A percentile compares a stretch with the other conserved stretches of the same genome.
These are phyloP conservation scores for Lasiosphaeria ovina DNA, from an alignment of 495 filamentous ascomycete genomes.

Conservation along the genomic window DNA sequence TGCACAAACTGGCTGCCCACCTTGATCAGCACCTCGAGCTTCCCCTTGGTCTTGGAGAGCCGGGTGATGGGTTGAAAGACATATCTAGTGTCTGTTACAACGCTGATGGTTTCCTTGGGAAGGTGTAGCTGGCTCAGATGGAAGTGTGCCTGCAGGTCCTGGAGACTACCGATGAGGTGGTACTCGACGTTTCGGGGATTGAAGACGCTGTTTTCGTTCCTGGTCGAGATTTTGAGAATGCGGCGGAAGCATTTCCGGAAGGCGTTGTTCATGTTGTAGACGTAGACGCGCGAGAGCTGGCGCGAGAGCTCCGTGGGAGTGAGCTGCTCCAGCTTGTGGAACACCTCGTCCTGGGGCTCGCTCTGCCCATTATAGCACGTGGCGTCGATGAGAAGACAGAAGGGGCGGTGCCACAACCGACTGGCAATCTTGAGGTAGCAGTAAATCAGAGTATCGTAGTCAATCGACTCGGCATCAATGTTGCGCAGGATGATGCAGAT, in stretches of 20 bases:
- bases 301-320: slow-evolving; percentile 57
- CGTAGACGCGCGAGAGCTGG: slow-evolving; percentile 55
- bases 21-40: slow-evolving; percentile 63
- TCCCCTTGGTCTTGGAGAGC: slow-evolving; percentile 63
- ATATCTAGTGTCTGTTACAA: slow-evolving; percentile 60
- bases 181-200: slow-evolving; percentile 61
- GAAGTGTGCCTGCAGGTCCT: slow-evolving; percentile 63
- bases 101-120: slow-evolving; percentile 64
- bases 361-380: slow-evolving; percentile 62
- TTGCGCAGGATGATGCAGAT: slow-evolving; percentile 66
- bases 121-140: slow-evolving; percentile 60
- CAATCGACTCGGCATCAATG: slow-evolving; percentile 57
- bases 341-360: slow-evolving; percentile 59
- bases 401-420: slow-evolving; percentile 64
- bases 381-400: slow-evolving; percentile 62
- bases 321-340: slow-evolving; percentile 55
- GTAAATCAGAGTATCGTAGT: slow-evolving; percentile 60
- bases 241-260: slow-evolving; percentile 62
- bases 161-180: slow-evolving; percentile 56
- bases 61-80: slow-evolving; percentile 63
- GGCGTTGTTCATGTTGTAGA: slow-evolving; percentile 69
- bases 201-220: slow-evolving; percentile 53
- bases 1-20: slow-evolving; percentile 67
- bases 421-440: slow-evolving; percentile 67
- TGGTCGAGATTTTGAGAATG: slow-evolving; percentile 53